phyloP scores from a whole-genome alignment of 2,329 filamentous ascomycete species.

The Cucurbitaria berberidis region DNA sequence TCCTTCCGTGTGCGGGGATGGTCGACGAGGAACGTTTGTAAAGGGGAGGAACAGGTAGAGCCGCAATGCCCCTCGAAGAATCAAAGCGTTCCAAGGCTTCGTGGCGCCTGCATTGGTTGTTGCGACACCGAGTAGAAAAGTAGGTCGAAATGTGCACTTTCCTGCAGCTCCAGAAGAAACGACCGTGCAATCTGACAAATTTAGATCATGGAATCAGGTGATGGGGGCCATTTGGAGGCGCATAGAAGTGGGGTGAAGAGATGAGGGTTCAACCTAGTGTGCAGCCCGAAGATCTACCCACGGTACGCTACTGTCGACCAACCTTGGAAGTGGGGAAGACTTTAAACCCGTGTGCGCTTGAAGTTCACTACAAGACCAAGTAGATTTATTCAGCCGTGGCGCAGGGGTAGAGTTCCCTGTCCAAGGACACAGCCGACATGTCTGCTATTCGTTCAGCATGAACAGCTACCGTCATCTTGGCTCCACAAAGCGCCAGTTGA shows the following conservation, averaged over 20 bases:
- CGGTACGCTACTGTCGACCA: conserved; percentile 22
- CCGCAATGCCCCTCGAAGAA: conserved; percentile 17
- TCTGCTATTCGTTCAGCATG: too few relatives aligned
- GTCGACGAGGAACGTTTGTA: background rate
- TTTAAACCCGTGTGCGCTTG: conserved; percentile 9
- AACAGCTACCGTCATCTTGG: conserved; percentile 6
- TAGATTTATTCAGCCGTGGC: conserved; percentile 8
- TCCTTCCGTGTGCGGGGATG: background rate
- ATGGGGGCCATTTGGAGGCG: conserved; percentile 12
- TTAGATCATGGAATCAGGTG: conserved; percentile 12
- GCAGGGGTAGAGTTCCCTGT: background rate
- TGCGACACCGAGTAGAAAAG: background rate
- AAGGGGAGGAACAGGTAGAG: background rate
- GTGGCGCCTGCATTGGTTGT: background rate
- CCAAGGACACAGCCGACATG: background rate
- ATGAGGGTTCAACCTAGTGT: conserved; percentile 21
- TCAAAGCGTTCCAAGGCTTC: background rate
- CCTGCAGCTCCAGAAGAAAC: background rate
- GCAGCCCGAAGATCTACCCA: conserved; percentile 19
- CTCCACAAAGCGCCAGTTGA: background rate
- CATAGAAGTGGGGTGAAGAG: conserved; percentile 11
- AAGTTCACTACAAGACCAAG: background rate
- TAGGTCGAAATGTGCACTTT: background rate
- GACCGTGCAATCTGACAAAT: background rate
- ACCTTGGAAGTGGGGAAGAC: conserved; percentile 15